Percentiles rank a stretch among this genome's conserved stretches.
These are phyloP conservation scores for Pseudogymnoascus sp. DNA, from an alignment of 2,329 filamentous ascomycete species.

Conservation along the genomic window DNA sequence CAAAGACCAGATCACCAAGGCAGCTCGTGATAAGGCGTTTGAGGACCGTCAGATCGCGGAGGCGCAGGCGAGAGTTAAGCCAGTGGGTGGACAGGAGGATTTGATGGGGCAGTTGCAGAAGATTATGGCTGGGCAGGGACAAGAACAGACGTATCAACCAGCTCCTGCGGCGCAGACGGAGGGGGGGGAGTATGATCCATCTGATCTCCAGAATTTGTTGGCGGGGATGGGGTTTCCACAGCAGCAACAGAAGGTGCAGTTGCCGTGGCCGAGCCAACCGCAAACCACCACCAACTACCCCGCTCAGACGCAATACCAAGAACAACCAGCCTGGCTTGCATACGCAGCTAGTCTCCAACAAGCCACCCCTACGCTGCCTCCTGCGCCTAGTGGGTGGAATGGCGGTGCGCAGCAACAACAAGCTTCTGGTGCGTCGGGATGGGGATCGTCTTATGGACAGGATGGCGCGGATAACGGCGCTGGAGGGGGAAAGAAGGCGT, in stretches of 20 bases:
- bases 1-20: conserved; percentile 29
- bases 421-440: background rate
- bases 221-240: background rate
- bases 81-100: background rate
- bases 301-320: background rate
- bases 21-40: conserved; percentile 33
- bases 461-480: background rate
- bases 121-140: background rate
- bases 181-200: background rate
- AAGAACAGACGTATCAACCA: background rate
- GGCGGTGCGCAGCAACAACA: too few species aligned
- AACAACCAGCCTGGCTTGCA: background rate
- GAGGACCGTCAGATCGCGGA: conserved; percentile 29
- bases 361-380: background rate
- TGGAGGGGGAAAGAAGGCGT: background rate
- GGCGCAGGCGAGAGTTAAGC: background rate
- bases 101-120: background rate
- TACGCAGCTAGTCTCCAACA: background rate
- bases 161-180: background rate
- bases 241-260: background rate
- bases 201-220: background rate
- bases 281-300: too few species aligned
- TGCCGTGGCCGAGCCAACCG: background rate
- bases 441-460: background rate
- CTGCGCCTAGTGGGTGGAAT: too few species aligned